Conservation (phyloP, 164 flowering plant genomes). For the Vitis labrusca region DNA sequence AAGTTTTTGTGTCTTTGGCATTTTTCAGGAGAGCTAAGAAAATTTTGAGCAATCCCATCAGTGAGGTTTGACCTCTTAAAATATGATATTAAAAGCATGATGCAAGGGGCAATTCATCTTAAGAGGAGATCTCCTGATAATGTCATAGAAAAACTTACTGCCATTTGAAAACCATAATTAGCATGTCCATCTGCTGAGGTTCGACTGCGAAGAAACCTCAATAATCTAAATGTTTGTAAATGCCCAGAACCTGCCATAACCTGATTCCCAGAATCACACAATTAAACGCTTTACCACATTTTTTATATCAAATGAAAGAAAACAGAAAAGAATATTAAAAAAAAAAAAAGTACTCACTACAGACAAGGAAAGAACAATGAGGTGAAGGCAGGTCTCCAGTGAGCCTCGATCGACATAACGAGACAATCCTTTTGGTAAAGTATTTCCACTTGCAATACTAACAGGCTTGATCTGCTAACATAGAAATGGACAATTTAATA, state of each 20-base stretch:
- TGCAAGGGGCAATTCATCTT: no score
- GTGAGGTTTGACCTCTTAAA: background rate
- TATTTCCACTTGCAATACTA: slow-evolving; percentile 36
- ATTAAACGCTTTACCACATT: background rate
- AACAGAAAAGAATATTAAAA: background rate
- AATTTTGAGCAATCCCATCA: background rate
- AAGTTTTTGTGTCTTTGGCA: no score
- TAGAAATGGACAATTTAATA: background rate
- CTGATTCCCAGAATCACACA: slow-evolving; percentile 34
- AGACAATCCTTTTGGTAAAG: slow-evolving; percentile 73
- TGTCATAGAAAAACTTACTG: slow-evolving; percentile 50
- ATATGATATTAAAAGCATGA: no score
- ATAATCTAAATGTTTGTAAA: slow-evolving; percentile 71
- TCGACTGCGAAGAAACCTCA: slow-evolving; percentile 77
- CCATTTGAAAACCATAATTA: slow-evolving; percentile 86
- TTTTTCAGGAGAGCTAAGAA: background rate
- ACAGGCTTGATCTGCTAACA: slow-evolving; percentile 82
- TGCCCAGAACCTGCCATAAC: slow-evolving; percentile 99
- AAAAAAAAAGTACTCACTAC: slow-evolving; percentile 49
- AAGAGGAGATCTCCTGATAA: background rate
- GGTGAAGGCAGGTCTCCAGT: slow-evolving; percentile 84
- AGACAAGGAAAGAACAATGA: slow-evolving; percentile 82
- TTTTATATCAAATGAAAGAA: background rate
- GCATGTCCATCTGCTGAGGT: slow-evolving; percentile 79
- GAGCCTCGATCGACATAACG: slow-evolving; percentile 84